A percentile compares a stretch with the other conserved stretches of the same genome.
phyloP scores from a whole-genome alignment of 2,329 filamentous ascomycete species.

The Talaromyces sp. region DNA sequence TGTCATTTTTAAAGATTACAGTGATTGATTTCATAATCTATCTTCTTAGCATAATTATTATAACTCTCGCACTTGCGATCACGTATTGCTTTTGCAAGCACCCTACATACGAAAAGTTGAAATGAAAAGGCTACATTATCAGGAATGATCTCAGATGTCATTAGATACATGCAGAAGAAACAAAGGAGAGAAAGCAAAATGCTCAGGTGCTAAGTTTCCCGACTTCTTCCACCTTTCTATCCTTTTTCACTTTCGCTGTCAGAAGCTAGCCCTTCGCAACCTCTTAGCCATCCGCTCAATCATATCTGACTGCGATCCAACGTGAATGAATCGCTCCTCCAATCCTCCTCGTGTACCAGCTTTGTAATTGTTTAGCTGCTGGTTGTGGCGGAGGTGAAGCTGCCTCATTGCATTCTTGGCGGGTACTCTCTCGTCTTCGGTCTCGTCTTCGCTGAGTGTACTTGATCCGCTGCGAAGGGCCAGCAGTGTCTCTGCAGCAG shows the following conservation, averaged over 20 bases:
- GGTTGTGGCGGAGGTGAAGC: background rate
- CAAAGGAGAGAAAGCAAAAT: background rate
- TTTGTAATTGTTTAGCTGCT: background rate
- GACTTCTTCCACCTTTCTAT: background rate
- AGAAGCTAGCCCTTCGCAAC: slow-evolving; percentile 16
- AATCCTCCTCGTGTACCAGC: background rate
- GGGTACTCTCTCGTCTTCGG: background rate
- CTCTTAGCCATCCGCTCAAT: slow-evolving; percentile 8
- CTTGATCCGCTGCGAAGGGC: slow-evolving; percentile 16
- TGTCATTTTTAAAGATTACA: background rate
- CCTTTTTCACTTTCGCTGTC: background rate
- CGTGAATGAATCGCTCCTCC: background rate
- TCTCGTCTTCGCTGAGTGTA: slow-evolving; percentile 8
- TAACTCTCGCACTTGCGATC: background rate
- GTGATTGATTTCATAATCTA: background rate
- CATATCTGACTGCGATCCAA: slow-evolving; percentile 2
- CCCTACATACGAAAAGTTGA: background rate
- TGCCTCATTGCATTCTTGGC: background rate
- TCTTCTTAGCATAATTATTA: background rate
- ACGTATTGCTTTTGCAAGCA: background rate
- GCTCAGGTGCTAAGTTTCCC: background rate
- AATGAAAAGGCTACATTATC: background rate
- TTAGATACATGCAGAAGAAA: background rate
- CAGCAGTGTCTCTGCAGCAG: slow-evolving; percentile 13
- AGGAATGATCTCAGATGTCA: background rate